phyloP scores from a whole-genome alignment of 2,329 filamentous ascomycete species.

The Corynespora cassiicola region DNA sequence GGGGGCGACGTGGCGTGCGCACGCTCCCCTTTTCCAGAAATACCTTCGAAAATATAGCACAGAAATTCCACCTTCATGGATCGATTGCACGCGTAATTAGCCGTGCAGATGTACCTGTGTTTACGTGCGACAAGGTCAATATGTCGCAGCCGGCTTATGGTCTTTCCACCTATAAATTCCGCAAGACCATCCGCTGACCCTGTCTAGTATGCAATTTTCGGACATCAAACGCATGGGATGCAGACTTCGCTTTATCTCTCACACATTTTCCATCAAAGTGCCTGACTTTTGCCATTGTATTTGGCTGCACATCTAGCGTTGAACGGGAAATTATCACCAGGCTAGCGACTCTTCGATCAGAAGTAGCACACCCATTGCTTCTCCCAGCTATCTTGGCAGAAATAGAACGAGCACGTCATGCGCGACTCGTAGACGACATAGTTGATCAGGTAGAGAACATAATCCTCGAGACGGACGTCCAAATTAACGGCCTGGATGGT shows the following conservation, averaged over 20 bases:
- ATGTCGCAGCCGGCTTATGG: constrained; percentile 15
- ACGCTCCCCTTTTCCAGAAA: constrained; percentile 14
- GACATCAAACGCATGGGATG: constrained; percentile 19
- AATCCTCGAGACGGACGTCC: constrained; percentile 18
- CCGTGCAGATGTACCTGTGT: constrained; percentile 19
- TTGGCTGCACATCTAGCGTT: constrained; percentile 10
- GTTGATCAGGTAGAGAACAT: constrained; percentile 17
- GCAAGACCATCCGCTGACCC: constrained; percentile 1
- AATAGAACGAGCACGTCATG: constrained; percentile 17
- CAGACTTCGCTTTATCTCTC: constrained; percentile 20
- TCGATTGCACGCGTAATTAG: constrained; percentile 18
- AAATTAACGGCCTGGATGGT: background rate
- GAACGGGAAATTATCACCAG: constrained; percentile 16
- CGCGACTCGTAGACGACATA: constrained; percentile 14
- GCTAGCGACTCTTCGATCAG: constrained; percentile 7
- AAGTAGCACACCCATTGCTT: constrained; percentile 21
- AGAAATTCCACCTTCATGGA: constrained; percentile 15
- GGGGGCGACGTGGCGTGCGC: constrained; percentile 2
- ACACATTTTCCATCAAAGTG: constrained; percentile 15
- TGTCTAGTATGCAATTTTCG: constrained; percentile 26
- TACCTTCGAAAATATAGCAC: constrained; percentile 15
- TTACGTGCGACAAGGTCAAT: constrained; percentile 11
- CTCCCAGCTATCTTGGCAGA: constrained; percentile 22
- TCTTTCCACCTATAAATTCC: background rate
- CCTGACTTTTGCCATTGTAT: constrained; percentile 21